These are phyloP conservation scores for Hagleromyces aurorensis DNA, from an alignment of 805 yeast species.

Conservation along the genomic window DNA sequence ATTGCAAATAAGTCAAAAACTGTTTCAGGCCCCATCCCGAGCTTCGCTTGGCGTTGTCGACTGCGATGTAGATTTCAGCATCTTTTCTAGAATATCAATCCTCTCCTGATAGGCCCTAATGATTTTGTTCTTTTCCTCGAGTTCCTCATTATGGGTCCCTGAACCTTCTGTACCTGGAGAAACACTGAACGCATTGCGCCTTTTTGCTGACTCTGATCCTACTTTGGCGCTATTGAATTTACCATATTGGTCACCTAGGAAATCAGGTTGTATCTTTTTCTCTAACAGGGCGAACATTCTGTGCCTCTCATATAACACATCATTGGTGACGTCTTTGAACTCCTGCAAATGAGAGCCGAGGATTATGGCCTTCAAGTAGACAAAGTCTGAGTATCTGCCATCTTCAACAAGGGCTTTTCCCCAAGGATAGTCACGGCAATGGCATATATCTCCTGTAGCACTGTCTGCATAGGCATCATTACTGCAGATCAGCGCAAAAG, in stretches of 20 bases:
- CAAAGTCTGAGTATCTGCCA: constrained; percentile 59
- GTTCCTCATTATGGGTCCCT: constrained; percentile 6
- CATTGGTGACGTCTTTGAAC: constrained; percentile 72
- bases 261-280: constrained; percentile 21
- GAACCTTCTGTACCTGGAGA: constrained; percentile 1
- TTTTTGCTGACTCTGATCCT: constrained; percentile 2
- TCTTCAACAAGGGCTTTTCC: constrained; percentile 52
- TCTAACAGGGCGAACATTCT: constrained; percentile 58
- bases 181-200: constrained; percentile 7
- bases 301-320: constrained; percentile 67
- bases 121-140: constrained; percentile 19
- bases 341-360: constrained; percentile 76
- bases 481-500: constrained; percentile 62
- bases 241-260: background rate
- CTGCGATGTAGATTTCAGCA: constrained; percentile 4
- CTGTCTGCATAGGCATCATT: constrained; percentile 30
- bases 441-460: constrained; percentile 29
- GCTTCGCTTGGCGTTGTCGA: too few relatives aligned
- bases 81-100: constrained; percentile 14
- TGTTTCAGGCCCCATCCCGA: too few relatives aligned
- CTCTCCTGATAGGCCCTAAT: constrained; percentile 21
- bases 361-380: constrained; percentile 60
- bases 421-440: constrained; percentile 60
- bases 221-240: constrained; percentile 1
- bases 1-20: too few relatives aligned